Evolutionary conservation across 2,329 filamentous ascomycete species (phyloP).

Genomic region (Nannizziopsis arthrosporioides): DNA sequence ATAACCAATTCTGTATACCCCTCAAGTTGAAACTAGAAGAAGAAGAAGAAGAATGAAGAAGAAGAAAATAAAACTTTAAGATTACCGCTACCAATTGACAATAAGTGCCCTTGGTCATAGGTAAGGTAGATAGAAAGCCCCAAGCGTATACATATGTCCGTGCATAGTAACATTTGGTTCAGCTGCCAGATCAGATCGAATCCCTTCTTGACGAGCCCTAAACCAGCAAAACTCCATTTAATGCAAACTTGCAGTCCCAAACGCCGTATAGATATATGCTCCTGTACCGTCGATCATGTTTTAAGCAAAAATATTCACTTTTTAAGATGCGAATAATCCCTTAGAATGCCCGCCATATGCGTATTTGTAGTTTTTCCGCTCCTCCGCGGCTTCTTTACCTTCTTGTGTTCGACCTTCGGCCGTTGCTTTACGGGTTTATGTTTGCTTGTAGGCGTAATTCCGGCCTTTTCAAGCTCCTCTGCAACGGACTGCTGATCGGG

Average conservation of each 20-base stretch:
- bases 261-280: neutral
- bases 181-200: no score
- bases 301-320: slow-evolving; percentile 18
- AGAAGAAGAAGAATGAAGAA: no score
- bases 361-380: slow-evolving; percentile 75
- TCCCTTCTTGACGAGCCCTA: no score
- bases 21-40: no score
- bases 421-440: slow-evolving; percentile 54
- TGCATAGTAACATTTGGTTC: no score
- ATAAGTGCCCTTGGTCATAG: no score
- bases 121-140: no score
- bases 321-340: slow-evolving; percentile 53
- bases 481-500: slow-evolving; percentile 67
- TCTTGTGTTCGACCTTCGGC: slow-evolving; percentile 51
- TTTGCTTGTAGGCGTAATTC: slow-evolving; percentile 74
- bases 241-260: neutral
- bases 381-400: slow-evolving; percentile 61
- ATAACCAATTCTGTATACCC: no score
- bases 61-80: no score
- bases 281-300: neutral
- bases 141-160: no score
- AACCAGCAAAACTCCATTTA: neutral
- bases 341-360: slow-evolving; percentile 72
- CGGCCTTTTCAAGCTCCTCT: slow-evolving; percentile 61
- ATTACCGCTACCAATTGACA: no score